These are phyloP conservation scores for Raddia guianensis DNA, from an alignment of 176 grass and related monocot genomes.

Conservation along the genomic window DNA sequence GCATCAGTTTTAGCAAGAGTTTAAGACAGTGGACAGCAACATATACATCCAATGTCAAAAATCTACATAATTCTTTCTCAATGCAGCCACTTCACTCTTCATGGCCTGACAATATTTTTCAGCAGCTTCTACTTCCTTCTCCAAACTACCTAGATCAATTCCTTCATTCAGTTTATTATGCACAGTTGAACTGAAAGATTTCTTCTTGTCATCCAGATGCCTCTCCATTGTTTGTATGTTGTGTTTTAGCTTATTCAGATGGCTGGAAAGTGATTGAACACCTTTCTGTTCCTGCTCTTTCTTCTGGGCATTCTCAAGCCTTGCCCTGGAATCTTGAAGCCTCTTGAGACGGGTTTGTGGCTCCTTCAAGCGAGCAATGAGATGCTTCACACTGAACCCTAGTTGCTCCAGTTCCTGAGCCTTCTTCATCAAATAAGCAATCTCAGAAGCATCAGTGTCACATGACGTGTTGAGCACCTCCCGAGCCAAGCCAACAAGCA, in stretches of 20 bases:
- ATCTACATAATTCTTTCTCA: slow-evolving; percentile 37
- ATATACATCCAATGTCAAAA: not conserved
- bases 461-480: slow-evolving; percentile 59
- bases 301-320: slow-evolving; percentile 52
- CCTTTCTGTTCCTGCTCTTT: slow-evolving; percentile 44
- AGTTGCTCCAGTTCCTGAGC: slow-evolving; percentile 41
- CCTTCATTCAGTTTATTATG: slow-evolving; percentile 18
- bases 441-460: slow-evolving; percentile 42
- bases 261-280: slow-evolving; percentile 47
- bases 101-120: slow-evolving; percentile 52
- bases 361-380: slow-evolving; percentile 65
- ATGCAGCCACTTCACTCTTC: slow-evolving; percentile 50
- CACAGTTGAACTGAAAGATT: slow-evolving; percentile 31
- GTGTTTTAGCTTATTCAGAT: slow-evolving; percentile 51
- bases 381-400: slow-evolving; percentile 63
- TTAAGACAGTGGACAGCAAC: slow-evolving; percentile 5
- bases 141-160: slow-evolving; percentile 42
- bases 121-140: slow-evolving; percentile 62
- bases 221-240: slow-evolving; percentile 60
- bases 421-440: slow-evolving; percentile 50
- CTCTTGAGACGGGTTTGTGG: slow-evolving; percentile 48
- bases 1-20: not conserved
- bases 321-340: slow-evolving; percentile 48
- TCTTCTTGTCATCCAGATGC: slow-evolving; percentile 47
- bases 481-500: slow-evolving; percentile 50